Conservation (phyloP, 2,329 filamentous ascomycete species). For the Phoma sp. region DNA sequence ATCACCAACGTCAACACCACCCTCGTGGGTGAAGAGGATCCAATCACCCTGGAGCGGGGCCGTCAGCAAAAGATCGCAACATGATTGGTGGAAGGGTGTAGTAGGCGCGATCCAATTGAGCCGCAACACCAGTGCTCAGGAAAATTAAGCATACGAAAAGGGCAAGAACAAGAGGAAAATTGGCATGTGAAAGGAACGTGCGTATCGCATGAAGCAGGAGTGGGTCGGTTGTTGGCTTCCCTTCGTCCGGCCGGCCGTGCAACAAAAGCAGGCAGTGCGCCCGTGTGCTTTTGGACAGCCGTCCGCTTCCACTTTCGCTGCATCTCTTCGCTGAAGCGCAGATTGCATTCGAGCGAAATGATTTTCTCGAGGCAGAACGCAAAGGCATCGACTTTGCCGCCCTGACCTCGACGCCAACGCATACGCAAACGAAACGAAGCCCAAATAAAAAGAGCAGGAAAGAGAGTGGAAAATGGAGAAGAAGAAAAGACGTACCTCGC, state of each 20-base stretch:
- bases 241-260: constrained; percentile 47
- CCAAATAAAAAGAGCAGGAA: constrained; percentile 20
- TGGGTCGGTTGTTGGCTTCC: constrained; percentile 48
- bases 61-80: constrained; percentile 39
- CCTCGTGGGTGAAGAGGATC: constrained; percentile 99
- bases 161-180: constrained; percentile 22
- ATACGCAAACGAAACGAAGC: constrained; percentile 7
- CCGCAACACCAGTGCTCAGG: constrained; percentile 40
- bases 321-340: constrained; percentile 13
- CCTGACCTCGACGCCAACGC: not conserved
- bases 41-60: constrained; percentile 79
- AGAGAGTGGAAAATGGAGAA: constrained; percentile 32
- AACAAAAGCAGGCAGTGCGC: constrained; percentile 45
- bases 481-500: constrained; percentile 78
- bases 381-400: not conserved
- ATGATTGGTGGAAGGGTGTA: constrained; percentile 34
- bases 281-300: constrained; percentile 28
- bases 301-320: constrained; percentile 22
- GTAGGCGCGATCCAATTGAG: constrained; percentile 33
- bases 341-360: constrained; percentile 16
- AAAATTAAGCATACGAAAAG: constrained; percentile 24
- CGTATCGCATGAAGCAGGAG: constrained; percentile 39
- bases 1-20: constrained; percentile 99
- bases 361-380: constrained; percentile 11
- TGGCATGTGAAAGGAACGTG: constrained; percentile 46